phyloP scores from a whole-genome alignment of 148 eudicot genomes.

The Persicaria maculosa region DNA sequence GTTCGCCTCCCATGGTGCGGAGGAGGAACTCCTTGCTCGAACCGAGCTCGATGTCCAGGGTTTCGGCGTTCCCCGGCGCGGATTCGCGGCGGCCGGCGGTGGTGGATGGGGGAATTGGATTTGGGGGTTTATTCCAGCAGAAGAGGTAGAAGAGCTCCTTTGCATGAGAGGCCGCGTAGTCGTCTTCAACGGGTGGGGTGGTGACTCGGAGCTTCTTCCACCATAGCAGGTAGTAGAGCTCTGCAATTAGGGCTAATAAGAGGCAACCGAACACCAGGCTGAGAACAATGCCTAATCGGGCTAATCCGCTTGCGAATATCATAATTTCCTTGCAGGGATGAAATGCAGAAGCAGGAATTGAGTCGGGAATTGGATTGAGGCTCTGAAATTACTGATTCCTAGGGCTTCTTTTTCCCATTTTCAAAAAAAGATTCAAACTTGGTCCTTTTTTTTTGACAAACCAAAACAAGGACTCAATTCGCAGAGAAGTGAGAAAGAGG shows the following conservation, averaged over 20 bases:
- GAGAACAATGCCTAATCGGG: conserved; percentile 59
- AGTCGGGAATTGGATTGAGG: no score
- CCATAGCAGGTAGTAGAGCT: conserved; percentile 74
- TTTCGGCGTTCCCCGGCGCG: conserved; percentile 17
- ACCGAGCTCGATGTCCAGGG: conserved; percentile 39
- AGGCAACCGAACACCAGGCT: conserved; percentile 67
- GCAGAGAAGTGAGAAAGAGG: no score
- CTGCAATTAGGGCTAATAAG: conserved; percentile 58
- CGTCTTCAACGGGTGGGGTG: conserved; percentile 20
- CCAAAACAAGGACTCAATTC: no score
- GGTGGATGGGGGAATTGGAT: neutral
- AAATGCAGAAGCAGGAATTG: no score
- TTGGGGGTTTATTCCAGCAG: conserved; percentile 46
- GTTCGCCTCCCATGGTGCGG: conserved; percentile 33
- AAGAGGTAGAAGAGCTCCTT: conserved; percentile 35
- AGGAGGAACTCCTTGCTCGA: conserved; percentile 30
- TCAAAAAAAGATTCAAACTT: no score
- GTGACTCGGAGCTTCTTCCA: conserved; percentile 49
- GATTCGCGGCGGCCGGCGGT: conserved; percentile 19
- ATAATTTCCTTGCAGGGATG: conserved; percentile 21
- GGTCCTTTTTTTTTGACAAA: no score
- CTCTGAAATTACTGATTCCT: no score
- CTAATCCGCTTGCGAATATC: conserved; percentile 64
- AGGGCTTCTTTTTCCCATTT: no score
- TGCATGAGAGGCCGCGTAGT: conserved; percentile 22